Base-by-base conservation (phyloP, 225 moss, liverwort and hornwort genomes). In the Pseudisothecium myosuroides region DNA sequence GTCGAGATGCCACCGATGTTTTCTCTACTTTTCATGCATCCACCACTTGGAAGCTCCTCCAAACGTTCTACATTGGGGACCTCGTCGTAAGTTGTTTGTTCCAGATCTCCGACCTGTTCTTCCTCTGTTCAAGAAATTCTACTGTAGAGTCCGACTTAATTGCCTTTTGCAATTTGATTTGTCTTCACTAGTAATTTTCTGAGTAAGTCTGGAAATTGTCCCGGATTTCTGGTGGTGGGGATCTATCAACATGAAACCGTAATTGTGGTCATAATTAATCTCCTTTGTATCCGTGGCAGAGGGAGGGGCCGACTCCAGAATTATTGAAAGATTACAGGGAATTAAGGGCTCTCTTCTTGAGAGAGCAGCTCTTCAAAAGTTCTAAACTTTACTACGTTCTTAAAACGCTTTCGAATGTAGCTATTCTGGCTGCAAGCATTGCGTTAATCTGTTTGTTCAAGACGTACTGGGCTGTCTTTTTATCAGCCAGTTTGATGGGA, bases 1-100 rank as follows among this genome's bases (percentile, higher is more conserved):
- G 97, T 73, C 93, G 95, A 79, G 98, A 99, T 90, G 97, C 91
- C 31, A 99, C 96, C 18, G 98, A 97, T 83, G 92, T 95, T 69
- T 99, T 99, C 86, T 92, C 95, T 63, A 90, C 89, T 61, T 97
- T 99, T 85, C 98, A 99, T 83, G 94, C 97, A 34, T 76, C 94
- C 74, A 90, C 90, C 34, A 96, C 98, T 37, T 97, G 96, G 96
- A 94, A 92, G 69, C 92, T 92, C 50, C 93, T 97, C 41, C 95
- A 90, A 67, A 83, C 88, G 50, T 93, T 91, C 43, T 94, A 95
- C 67, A 92, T 95, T n/a, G 98, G 98, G 65, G 95, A 99, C 90
- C 88, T 96, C 43, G 81, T 90, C 49, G 94, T 93, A 81, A 92
- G 94, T 89, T 41, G 24, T 72, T 50, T 16, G 14, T 10, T 66